Evolutionary conservation across 2,329 filamentous ascomycete genomes (phyloP).

Genomic region (Arthrobotrys pseudoclavata): DNA sequence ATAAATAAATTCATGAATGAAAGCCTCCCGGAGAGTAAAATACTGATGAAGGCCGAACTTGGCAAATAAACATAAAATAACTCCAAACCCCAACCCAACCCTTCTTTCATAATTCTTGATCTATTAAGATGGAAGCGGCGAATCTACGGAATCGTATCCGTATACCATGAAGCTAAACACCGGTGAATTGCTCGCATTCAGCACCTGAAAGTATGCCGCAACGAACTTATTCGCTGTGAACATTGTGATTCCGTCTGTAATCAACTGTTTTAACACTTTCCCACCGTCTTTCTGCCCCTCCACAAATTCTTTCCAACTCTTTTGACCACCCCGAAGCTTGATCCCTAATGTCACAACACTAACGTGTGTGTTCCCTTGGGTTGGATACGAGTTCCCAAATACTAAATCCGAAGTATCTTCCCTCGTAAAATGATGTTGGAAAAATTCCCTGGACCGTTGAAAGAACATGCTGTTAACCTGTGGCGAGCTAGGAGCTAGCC

Average conservation of each 20-base stretch:
- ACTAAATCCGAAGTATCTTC: constrained; percentile 49
- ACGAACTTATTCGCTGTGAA: constrained; percentile 44
- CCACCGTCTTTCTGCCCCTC: constrained; percentile 34
- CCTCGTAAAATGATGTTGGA: constrained; percentile 48
- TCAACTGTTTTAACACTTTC: constrained; percentile 25
- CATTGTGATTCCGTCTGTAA: constrained; percentile 38
- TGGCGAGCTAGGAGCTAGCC: constrained; percentile 32
- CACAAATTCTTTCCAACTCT: constrained; percentile 43
- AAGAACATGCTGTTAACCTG: constrained; percentile 49
- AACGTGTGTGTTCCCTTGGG: constrained; percentile 27
- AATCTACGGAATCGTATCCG: constrained; percentile 47
- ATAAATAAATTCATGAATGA: constrained; percentile 11
- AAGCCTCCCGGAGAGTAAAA: constrained; percentile 5
- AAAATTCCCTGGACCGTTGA: constrained; percentile 43
- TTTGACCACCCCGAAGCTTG: constrained; percentile 41
- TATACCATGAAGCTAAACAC: constrained; percentile 53
- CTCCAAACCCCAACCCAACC: constrained; percentile 44
- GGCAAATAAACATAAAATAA: constrained; percentile 13
- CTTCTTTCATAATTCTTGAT: not conserved
- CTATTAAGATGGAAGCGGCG: constrained; percentile 34
- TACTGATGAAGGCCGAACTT: constrained; percentile 16
- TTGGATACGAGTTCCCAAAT: constrained; percentile 54
- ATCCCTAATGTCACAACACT: constrained; percentile 50
- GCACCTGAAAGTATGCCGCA: constrained; percentile 43
- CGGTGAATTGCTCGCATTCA: not conserved